phyloP scores from a whole-genome alignment of 2,329 filamentous ascomycete genomes.

The Colletotrichum karsti region DNA sequence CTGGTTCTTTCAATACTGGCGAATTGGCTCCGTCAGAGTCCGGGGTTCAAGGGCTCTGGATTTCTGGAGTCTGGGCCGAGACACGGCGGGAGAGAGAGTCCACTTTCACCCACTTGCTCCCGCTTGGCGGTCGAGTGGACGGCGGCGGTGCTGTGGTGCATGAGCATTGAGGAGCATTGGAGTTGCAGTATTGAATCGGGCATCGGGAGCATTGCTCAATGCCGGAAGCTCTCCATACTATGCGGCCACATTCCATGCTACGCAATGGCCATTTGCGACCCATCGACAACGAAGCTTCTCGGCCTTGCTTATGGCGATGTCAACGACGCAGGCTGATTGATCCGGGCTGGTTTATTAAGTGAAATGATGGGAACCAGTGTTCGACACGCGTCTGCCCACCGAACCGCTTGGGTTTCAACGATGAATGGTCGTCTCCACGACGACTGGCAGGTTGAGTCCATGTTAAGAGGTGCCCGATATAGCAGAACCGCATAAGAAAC shows the following conservation, averaged over 20 bases:
- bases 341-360: slow-evolving; percentile 5
- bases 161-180: slow-evolving; percentile 7
- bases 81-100: background rate
- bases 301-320: background rate
- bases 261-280: slow-evolving; percentile 2
- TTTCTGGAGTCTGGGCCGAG: slow-evolving; percentile 17
- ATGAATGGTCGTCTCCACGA: slow-evolving; percentile 15
- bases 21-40: slow-evolving; percentile 19
- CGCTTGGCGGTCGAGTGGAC: slow-evolving; percentile 15
- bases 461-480: slow-evolving; percentile 1
- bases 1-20: slow-evolving; percentile 6
- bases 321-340: slow-evolving; percentile 7
- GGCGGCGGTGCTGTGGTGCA: slow-evolving; percentile 17
- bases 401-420: background rate
- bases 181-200: slow-evolving; percentile 9
- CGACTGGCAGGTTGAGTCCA: no score
- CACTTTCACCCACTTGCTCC: slow-evolving; percentile 5
- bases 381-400: background rate
- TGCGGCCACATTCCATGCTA: slow-evolving; percentile 17
- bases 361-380: slow-evolving; percentile 17
- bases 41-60: background rate
- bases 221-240: slow-evolving; percentile 18
- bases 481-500: slow-evolving; percentile 1
- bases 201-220: slow-evolving; percentile 18
- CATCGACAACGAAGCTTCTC: background rate